Conservation (phyloP, 2,329 filamentous ascomycete species). For the Fusarium compactum region DNA sequence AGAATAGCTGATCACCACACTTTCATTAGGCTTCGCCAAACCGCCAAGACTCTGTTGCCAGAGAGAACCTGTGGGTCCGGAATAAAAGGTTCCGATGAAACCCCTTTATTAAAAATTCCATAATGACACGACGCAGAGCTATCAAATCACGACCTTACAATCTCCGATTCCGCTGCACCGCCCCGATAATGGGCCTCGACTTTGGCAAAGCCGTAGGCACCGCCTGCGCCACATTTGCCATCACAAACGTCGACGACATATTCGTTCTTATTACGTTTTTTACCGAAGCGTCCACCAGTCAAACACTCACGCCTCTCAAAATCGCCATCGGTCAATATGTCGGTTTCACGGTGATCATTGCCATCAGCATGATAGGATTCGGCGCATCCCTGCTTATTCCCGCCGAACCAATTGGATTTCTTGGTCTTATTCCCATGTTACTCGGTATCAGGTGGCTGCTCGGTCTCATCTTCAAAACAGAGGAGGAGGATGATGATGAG, state of each 20-base stretch:
- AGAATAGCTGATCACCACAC: not conserved
- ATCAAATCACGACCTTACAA: not conserved
- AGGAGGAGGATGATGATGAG: not conserved
- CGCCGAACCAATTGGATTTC: conserved; percentile 5
- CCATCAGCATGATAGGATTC: conserved; percentile 7
- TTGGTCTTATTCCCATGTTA: not conserved
- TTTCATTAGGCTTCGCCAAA: not conserved
- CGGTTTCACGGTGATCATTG: conserved; percentile 3
- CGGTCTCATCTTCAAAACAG: not conserved
- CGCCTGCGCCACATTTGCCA: conserved; percentile 1
- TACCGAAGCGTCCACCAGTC: not conserved
- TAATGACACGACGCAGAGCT: not conserved
- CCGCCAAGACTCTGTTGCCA: not conserved
- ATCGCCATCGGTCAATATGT: conserved; percentile 7
- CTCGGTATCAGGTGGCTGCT: conserved; percentile 7
- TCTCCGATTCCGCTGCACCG: not conserved
- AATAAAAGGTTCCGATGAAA: not conserved
- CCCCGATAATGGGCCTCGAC: not conserved
- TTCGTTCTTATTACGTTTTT: conserved; percentile 6
- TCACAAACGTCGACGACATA: conserved; percentile 12
- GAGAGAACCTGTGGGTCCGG: not conserved
- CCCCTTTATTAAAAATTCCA: not conserved
- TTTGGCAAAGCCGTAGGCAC: conserved; percentile 10
- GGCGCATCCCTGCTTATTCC: conserved; percentile 6
- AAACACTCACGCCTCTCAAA: not conserved